These are phyloP conservation scores for Plasmopara muralis DNA, from an alignment of 352 stramenopile species.

Conservation along the genomic window DNA sequence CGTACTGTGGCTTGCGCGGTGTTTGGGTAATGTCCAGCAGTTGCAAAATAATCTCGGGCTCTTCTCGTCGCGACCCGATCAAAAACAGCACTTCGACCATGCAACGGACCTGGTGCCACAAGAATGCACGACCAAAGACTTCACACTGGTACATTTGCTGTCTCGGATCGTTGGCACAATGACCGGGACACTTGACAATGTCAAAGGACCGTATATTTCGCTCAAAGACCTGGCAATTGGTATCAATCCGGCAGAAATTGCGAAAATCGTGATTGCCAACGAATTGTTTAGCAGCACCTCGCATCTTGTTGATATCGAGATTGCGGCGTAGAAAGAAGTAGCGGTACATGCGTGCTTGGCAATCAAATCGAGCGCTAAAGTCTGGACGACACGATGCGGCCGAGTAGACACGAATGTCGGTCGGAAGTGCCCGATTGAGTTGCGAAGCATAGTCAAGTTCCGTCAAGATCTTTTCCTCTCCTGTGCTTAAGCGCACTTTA, in stretches of 20 bases:
- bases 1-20: conserved; percentile 89
- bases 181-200: conserved; percentile 65
- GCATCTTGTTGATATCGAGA: conserved; percentile 84
- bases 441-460: conserved; percentile 96
- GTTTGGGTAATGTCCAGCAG: conserved; percentile 90
- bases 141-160: conserved; percentile 74
- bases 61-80: conserved; percentile 89
- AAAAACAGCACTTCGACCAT: conserved; percentile 97
- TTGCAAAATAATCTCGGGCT: conserved; percentile 79
- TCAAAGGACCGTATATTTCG: conserved; percentile 73
- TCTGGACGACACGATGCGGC: conserved; percentile 66
- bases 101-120: conserved; percentile 99
- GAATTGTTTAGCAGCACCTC: conserved; percentile 73
- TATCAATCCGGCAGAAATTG: conserved; percentile 99
- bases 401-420: conserved; percentile 77
- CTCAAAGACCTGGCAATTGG: conserved; percentile 95
- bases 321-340: conserved; percentile 93
- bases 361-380: conserved; percentile 96
- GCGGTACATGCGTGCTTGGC: conserved; percentile 90
- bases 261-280: conserved; percentile 97
- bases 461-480: conserved; percentile 60
- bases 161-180: conserved; percentile 26
- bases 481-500: conserved; percentile 43
- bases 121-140: conserved; percentile 91
- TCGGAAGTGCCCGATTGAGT: conserved; percentile 95